These are phyloP conservation scores for Phaeophleospora eucalypticola DNA, from an alignment of 2,329 filamentous ascomycete genomes.

Conservation along the genomic window DNA sequence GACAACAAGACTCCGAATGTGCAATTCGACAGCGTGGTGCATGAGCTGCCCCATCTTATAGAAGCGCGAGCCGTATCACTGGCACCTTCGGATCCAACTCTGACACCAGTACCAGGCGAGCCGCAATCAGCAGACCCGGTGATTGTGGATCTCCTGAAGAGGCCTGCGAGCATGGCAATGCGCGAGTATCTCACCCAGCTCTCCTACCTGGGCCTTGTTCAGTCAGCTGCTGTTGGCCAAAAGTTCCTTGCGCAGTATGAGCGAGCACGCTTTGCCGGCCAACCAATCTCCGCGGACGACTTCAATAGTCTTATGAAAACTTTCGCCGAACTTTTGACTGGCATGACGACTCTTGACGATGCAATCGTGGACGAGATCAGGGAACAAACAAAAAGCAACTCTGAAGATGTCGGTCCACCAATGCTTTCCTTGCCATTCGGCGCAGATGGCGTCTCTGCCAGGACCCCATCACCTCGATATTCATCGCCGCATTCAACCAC, in stretches of 20 bases:
- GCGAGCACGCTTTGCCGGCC: slow-evolving; percentile 73
- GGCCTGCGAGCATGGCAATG: slow-evolving; percentile 67
- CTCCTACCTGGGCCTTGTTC: slow-evolving; percentile 60
- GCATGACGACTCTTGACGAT: slow-evolving; percentile 63
- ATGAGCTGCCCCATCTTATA: slow-evolving; percentile 81
- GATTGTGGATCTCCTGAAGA: slow-evolving; percentile 67
- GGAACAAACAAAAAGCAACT: slow-evolving; percentile 26
- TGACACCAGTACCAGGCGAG: slow-evolving; percentile 38
- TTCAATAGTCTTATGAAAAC: slow-evolving; percentile 79
- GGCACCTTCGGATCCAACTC: slow-evolving; percentile 56
- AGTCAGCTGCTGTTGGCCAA: slow-evolving; percentile 46
- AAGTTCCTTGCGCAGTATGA: slow-evolving; percentile 76
- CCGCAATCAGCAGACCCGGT: slow-evolving; percentile 25
- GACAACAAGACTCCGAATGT: slow-evolving; percentile 71
- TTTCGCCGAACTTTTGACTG: slow-evolving; percentile 75
- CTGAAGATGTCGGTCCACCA: slow-evolving; percentile 1
- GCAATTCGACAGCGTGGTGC: slow-evolving; percentile 76
- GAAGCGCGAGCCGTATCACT: slow-evolving; percentile 91
- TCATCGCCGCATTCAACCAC: slow-evolving; percentile 20
- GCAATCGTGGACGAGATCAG: slow-evolving; percentile 45
- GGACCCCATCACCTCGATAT: slow-evolving; percentile 13
- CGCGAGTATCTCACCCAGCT: slow-evolving; percentile 75
- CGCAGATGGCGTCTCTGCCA: slow-evolving; percentile 2
- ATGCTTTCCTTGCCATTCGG: slow-evolving; percentile 3
- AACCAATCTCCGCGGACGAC: slow-evolving; percentile 61